phyloP scores from a whole-genome alignment of 495 filamentous ascomycete species.

The Aspergillus campestris region DNA sequence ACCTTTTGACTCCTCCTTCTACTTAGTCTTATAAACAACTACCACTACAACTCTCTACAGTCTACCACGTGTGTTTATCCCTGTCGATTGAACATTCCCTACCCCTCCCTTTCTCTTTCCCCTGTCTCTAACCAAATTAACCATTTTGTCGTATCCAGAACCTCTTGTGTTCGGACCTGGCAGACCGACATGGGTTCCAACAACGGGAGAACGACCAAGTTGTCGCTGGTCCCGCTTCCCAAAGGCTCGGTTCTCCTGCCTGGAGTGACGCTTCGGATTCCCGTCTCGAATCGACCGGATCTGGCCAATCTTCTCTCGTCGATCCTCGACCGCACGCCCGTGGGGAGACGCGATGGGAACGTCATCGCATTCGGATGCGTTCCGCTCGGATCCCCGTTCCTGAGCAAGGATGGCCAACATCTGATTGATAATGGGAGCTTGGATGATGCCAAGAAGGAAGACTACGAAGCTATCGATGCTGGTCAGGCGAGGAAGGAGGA shows the following conservation, averaged over 20 bases:
- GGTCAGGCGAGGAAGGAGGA: conserved; percentile 57
- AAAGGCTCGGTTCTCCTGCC: conserved; percentile 71
- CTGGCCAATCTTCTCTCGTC: conserved; percentile 72
- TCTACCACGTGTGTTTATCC: conserved; percentile 2
- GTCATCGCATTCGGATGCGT: conserved; percentile 72
- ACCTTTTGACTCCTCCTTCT: conserved; percentile 8
- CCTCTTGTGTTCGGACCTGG: conserved; percentile 2
- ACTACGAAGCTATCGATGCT: conserved; percentile 44
- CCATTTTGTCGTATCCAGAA: conserved; percentile 7
- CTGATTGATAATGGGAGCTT: conserved; percentile 48
- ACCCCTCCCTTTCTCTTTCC: background rate
- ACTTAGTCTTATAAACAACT: conserved; percentile 6
- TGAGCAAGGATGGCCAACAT: conserved; percentile 61
- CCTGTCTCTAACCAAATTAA: background rate
- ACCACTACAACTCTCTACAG: conserved; percentile 3
- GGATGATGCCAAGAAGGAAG: conserved; percentile 29
- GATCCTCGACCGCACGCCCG: conserved; percentile 58
- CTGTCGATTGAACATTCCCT: background rate
- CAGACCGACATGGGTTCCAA: conserved; percentile 33
- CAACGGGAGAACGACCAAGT: conserved; percentile 38
- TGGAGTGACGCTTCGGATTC: conserved; percentile 67
- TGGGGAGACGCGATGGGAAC: conserved; percentile 53
- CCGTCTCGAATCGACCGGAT: conserved; percentile 70
- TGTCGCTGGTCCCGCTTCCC: conserved; percentile 71
- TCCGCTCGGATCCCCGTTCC: conserved; percentile 61